These are phyloP conservation scores for Fomitopsis serialis DNA, from an alignment of 768 basidiomycete species.

Conservation along the genomic window DNA sequence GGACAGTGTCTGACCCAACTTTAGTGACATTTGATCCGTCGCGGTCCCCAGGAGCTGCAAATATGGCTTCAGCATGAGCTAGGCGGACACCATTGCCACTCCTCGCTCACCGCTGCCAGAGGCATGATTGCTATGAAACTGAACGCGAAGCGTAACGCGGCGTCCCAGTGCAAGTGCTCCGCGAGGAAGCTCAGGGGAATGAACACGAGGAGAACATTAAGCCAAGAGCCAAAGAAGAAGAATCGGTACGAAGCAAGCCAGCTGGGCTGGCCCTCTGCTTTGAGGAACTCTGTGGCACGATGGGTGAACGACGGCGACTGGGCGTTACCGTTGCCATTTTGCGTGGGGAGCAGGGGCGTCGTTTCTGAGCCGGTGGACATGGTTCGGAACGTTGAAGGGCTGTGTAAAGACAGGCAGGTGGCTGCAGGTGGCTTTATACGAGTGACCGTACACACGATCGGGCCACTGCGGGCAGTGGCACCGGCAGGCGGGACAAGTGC, in stretches of 20 bases:
- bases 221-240: slow-evolving; percentile 60
- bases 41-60: slow-evolving; percentile 69
- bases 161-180: slow-evolving; percentile 70
- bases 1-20: slow-evolving; percentile 79
- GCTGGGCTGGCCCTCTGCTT: slow-evolving; percentile 59
- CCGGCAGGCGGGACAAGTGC: background rate
- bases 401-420: too few species aligned
- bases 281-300: slow-evolving; percentile 37
- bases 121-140: slow-evolving; percentile 84
- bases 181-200: slow-evolving; percentile 69
- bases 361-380: slow-evolving; percentile 32
- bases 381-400: slow-evolving; percentile 1
- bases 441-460: too few species aligned
- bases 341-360: slow-evolving; percentile 38
- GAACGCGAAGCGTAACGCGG: slow-evolving; percentile 64
- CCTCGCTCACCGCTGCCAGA: slow-evolving; percentile 66
- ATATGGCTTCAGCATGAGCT: background rate
- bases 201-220: slow-evolving; percentile 76
- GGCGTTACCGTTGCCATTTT: slow-evolving; percentile 29
- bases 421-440: too few species aligned
- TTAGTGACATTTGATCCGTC: slow-evolving; percentile 74
- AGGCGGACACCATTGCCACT: background rate
- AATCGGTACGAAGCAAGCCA: slow-evolving; percentile 52
- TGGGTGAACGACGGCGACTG: slow-evolving; percentile 23
- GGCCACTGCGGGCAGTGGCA: too few species aligned